Evolutionary conservation across 495 filamentous ascomycete species (phyloP).

Genomic region (Bryoglossum gracile): DNA sequence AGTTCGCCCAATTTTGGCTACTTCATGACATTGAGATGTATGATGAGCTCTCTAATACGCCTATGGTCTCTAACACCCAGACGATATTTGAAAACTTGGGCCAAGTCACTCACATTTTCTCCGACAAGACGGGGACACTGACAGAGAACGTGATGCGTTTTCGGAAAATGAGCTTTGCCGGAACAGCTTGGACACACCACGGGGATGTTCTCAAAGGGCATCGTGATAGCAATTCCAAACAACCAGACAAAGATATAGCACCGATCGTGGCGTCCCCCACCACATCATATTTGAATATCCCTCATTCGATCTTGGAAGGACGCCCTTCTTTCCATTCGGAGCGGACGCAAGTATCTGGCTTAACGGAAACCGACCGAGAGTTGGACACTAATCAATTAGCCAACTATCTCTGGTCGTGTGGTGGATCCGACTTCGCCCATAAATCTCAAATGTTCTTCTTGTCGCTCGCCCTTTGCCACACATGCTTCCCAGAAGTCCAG

Average conservation of each 20-base stretch:
- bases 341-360: conserved; percentile 10
- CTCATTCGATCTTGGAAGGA: too few species aligned
- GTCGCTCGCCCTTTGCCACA: conserved; percentile 80
- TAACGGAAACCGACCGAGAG: conserved; percentile 33
- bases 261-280: too few species aligned
- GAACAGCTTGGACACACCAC: conserved; percentile 81
- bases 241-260: too few species aligned
- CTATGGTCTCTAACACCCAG: conserved; percentile 80
- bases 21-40: conserved; percentile 87
- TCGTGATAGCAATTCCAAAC: too few species aligned
- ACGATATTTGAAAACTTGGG: conserved; percentile 89
- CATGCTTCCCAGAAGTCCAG: conserved; percentile 69
- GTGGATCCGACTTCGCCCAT: conserved; percentile 64
- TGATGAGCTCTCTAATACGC: conserved; percentile 73
- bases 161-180: conserved; percentile 75
- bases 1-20: conserved; percentile 77
- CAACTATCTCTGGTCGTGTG: conserved; percentile 63
- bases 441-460: conserved; percentile 75
- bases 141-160: conserved; percentile 82
- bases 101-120: conserved; percentile 68
- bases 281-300: too few species aligned
- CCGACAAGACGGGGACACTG: conserved; percentile 60
- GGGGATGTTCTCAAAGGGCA: too few species aligned
- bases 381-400: conserved; percentile 54
- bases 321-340: too few species aligned